These are phyloP conservation scores for Mortierella sp. DNA, from an alignment of 371 early-diverging fungal genomes.

Conservation along the genomic window DNA sequence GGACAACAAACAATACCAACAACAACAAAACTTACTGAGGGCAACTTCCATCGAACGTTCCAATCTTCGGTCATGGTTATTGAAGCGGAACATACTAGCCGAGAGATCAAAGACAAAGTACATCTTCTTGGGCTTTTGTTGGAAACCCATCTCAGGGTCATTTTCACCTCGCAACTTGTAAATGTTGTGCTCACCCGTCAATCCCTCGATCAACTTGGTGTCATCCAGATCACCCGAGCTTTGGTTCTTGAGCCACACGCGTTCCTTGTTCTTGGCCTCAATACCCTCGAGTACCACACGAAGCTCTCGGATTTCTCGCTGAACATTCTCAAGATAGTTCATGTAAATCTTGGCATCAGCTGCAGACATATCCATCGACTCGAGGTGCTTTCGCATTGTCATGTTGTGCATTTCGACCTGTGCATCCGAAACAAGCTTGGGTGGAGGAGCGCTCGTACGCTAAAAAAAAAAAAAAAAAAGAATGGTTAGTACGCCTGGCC, in stretches of 20 bases:
- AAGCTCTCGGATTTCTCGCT: slow-evolving; percentile 79
- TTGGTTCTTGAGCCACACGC: slow-evolving; percentile 86
- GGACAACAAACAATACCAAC: slow-evolving; percentile 4
- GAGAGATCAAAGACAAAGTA: slow-evolving; percentile 85
- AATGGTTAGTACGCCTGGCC: background rate
- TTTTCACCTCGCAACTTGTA: slow-evolving; percentile 86
- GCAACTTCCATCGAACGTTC: slow-evolving; percentile 80
- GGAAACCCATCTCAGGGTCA: slow-evolving; percentile 76
- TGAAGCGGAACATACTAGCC: slow-evolving; percentile 83
- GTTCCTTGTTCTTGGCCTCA: slow-evolving; percentile 85
- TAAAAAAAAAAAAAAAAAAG: slow-evolving; percentile 4
- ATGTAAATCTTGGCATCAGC: slow-evolving; percentile 72
- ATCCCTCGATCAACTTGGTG: slow-evolving; percentile 81
- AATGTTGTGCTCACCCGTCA: slow-evolving; percentile 83
- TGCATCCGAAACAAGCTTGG: slow-evolving; percentile 49
- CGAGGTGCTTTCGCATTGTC: slow-evolving; percentile 71
- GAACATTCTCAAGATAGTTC: slow-evolving; percentile 68
- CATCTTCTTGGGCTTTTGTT: slow-evolving; percentile 83
- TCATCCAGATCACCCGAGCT: slow-evolving; percentile 88
- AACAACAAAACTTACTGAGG: slow-evolving; percentile 55
- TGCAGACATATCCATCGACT: slow-evolving; percentile 76
- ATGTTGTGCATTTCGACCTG: slow-evolving; percentile 73
- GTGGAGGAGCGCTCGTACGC: slow-evolving; percentile 55
- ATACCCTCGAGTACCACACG: slow-evolving; percentile 81
- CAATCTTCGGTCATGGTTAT: slow-evolving; percentile 75